phyloP scores from a whole-genome alignment of 2,329 filamentous ascomycete genomes.

The Hypoxylon sp. region DNA sequence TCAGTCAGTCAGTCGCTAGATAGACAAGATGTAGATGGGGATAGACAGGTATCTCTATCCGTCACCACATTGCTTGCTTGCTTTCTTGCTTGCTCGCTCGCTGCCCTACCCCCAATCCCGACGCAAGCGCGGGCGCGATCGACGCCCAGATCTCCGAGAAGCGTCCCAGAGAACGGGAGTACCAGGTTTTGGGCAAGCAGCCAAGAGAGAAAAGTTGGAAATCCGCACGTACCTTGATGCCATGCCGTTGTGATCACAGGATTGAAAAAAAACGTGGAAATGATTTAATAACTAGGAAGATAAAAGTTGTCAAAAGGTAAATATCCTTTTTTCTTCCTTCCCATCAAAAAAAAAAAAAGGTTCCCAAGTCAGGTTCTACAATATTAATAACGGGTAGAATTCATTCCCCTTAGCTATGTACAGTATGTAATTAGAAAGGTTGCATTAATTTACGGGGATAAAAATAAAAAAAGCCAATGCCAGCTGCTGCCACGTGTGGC shows the following conservation, averaged over 20 bases:
- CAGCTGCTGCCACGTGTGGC: conserved; percentile 32
- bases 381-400: too few species aligned
- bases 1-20: too few species aligned
- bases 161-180: conserved; percentile 19
- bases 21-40: too few species aligned
- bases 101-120: conserved; percentile 3
- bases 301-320: conserved; percentile 16
- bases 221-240: conserved; percentile 44
- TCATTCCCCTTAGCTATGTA: too few species aligned
- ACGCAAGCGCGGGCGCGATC: conserved; percentile 24
- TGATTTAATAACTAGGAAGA: conserved; percentile 2
- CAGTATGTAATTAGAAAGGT: conserved; percentile 13
- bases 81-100: too few species aligned
- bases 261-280: not conserved
- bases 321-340: not conserved
- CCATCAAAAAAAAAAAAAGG: not conserved
- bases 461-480: conserved; percentile 23
- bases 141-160: conserved; percentile 16
- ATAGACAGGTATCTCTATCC: too few species aligned
- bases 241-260: conserved; percentile 33
- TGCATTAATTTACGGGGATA: conserved; percentile 23
- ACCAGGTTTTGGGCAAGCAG: conserved; percentile 13
- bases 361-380: too few species aligned
- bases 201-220: not conserved
- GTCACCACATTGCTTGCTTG: too few species aligned